Conservation (phyloP, 352 stramenopile genomes). For the Pythium phragmiticola region DNA sequence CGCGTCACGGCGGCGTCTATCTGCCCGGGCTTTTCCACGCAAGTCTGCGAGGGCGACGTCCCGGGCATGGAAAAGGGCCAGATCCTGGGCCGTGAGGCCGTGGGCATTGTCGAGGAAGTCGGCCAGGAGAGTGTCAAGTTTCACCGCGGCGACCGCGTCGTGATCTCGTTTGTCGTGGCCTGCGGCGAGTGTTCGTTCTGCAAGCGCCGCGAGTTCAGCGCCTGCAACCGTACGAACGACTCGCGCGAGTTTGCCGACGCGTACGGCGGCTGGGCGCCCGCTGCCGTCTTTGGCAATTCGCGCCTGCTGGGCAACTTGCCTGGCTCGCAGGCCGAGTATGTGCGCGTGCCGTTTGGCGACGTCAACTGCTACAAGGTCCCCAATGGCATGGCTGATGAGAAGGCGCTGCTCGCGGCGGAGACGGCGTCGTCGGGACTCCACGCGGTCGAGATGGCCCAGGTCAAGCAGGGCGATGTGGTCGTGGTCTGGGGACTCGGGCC, state of each 20-base stretch:
- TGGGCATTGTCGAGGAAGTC: slow-evolving; percentile 54
- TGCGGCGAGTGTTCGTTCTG: slow-evolving; percentile 75
- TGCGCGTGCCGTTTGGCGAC: slow-evolving; percentile 72
- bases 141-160: slow-evolving; percentile 66
- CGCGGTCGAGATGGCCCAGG: slow-evolving; percentile 52
- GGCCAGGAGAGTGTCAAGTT: slow-evolving; percentile 52
- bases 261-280: slow-evolving; percentile 63
- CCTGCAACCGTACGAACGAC: slow-evolving; percentile 73
- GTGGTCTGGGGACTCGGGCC: slow-evolving; percentile 73
- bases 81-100: slow-evolving; percentile 68
- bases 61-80: slow-evolving; percentile 55
- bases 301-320: slow-evolving; percentile 57
- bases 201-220: slow-evolving; percentile 50
- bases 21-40: slow-evolving; percentile 49
- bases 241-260: slow-evolving; percentile 63
- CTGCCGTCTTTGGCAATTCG: slow-evolving; percentile 57
- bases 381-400: slow-evolving; percentile 50
- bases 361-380: slow-evolving; percentile 70
- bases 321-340: slow-evolving; percentile 70
- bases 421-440: slow-evolving; percentile 58
- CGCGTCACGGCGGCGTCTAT: slow-evolving; percentile 66
- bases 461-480: slow-evolving; percentile 45
- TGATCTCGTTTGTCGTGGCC: slow-evolving; percentile 65
- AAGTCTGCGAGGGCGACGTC: slow-evolving; percentile 39
- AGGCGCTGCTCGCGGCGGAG: slow-evolving; percentile 64